Evolutionary conservation across 306 rosid genomes (phyloP), one percentile per base, ranked within the genome.

Genomic region (Vicia faba): DNA sequence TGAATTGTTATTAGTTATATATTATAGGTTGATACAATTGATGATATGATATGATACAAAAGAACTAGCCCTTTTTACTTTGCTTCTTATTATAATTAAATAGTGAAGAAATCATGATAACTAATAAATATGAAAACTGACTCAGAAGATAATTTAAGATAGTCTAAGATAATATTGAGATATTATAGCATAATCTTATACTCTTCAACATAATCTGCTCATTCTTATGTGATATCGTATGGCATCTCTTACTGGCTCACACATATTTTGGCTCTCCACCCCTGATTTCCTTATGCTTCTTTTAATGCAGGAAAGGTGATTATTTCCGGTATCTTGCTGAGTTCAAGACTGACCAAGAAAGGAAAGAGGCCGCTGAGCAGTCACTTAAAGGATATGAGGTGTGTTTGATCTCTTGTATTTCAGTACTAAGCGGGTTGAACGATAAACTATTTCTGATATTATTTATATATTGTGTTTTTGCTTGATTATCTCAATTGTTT

Each of bases 321-420:
- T 87, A 87, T 41, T 84, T 26, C 8, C 87, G 92, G 71, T 87
- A 87, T 49, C 92, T 87, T 70, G 89, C 92, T 29, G 92, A 87
- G 83, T 87, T 87, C 84, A 87, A 87, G 80, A 73, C 77, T 4
- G 89, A 87, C 64, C 87, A 87, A 69, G 92, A 81, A 35, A 84
- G 85, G 80, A 87, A 87, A 81, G 92, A 87, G 68, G 89, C 92
- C 53, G 81, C 92, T 25, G 92, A 87, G 72, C 83, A 80, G 43
- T 87, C 92, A 29, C 71, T 87, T 73, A 87, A 87, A 62, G 92
- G 89, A 82, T 87, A 87, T 1, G 96, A 89, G 91, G 98, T 78
- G 78, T 68, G 64, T 66, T 7, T 45, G 45, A 57, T 57, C 44
- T 73, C 68, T 70, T 76, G 73, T 48, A 41, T 72, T 69, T 45